These are phyloP conservation scores for Lentinula guzmanii DNA, from an alignment of 768 basidiomycete species.

Conservation along the genomic window DNA sequence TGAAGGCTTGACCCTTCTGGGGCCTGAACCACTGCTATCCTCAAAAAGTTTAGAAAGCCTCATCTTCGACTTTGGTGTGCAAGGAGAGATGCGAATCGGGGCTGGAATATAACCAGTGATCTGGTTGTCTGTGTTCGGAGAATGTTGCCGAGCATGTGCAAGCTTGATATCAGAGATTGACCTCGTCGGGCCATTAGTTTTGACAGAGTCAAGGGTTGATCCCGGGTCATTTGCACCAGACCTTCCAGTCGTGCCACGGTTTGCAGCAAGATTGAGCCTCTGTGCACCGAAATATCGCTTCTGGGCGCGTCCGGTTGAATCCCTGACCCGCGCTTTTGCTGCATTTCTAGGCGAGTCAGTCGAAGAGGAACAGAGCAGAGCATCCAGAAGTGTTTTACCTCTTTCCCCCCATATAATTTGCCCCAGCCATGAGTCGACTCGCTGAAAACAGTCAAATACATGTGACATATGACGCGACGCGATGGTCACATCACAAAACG, in stretches of 20 bases:
- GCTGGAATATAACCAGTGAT: constrained; percentile 17
- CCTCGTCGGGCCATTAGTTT: not conserved
- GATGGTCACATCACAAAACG: no score
- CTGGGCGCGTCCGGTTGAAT: constrained; percentile 47
- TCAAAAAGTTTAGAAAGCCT: not conserved
- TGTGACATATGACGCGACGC: no score
- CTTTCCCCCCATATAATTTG: constrained; percentile 76
- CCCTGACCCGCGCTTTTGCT: constrained; percentile 52
- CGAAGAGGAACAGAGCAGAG: not conserved
- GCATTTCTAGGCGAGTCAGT: constrained; percentile 37
- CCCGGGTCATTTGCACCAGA: not conserved
- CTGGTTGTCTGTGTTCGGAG: constrained; percentile 5
- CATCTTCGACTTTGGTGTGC: constrained; percentile 11
- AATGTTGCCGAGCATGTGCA: constrained; percentile 14
- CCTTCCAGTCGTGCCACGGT: not conserved
- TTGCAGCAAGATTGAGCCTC: constrained; percentile 38
- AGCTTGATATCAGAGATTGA: constrained; percentile 14
- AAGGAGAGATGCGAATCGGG: constrained; percentile 17
- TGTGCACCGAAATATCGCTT: constrained; percentile 58
- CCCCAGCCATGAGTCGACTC: constrained; percentile 44
- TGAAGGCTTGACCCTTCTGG: constrained; percentile 20
- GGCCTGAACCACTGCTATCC: not conserved
- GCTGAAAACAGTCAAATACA: no score
- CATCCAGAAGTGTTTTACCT: constrained; percentile 29
- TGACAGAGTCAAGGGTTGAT: no score